Conservation (phyloP, 495 filamentous ascomycete species). For the Bacidia gigantensis region DNA sequence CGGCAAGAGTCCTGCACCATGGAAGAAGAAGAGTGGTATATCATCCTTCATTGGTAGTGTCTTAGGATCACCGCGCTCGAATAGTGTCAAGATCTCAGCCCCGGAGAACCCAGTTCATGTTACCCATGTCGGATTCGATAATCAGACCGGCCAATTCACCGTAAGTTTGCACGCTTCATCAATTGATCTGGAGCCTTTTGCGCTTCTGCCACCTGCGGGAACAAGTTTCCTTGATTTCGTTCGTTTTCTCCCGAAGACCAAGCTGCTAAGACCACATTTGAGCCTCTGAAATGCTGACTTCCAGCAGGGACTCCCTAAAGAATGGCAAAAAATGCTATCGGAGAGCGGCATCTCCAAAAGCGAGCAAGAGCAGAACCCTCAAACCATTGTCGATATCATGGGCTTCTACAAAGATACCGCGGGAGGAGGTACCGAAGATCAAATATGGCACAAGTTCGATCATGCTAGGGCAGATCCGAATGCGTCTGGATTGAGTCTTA, state of each 20-base stretch:
- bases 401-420: conserved; percentile 91
- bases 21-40: conserved; percentile 85
- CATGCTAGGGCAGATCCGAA: conserved; percentile 47
- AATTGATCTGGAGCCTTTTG: no score
- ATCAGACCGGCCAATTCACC: conserved; percentile 91
- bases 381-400: conserved; percentile 88
- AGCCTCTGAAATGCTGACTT: no score
- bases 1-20: conserved; percentile 37
- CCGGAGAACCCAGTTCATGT: conserved; percentile 96
- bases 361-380: conserved; percentile 88
- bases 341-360: conserved; percentile 93
- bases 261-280: no score
- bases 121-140: conserved; percentile 95
- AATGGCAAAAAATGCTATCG: conserved; percentile 92
- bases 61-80: conserved; percentile 64
- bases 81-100: conserved; percentile 76
- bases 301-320: conserved; percentile 73
- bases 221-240: no score
- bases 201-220: no score
- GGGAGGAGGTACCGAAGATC: conserved; percentile 65
- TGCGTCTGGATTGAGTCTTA: conserved; percentile 36
- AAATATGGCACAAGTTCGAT: conserved; percentile 90
- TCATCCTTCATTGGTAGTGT: conserved; percentile 90
- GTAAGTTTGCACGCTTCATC: conserved; percentile 36
- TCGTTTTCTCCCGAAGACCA: not conserved